phyloP scores from a whole-genome alignment of 345 rosid species.

The Kandelia obovata region DNA sequence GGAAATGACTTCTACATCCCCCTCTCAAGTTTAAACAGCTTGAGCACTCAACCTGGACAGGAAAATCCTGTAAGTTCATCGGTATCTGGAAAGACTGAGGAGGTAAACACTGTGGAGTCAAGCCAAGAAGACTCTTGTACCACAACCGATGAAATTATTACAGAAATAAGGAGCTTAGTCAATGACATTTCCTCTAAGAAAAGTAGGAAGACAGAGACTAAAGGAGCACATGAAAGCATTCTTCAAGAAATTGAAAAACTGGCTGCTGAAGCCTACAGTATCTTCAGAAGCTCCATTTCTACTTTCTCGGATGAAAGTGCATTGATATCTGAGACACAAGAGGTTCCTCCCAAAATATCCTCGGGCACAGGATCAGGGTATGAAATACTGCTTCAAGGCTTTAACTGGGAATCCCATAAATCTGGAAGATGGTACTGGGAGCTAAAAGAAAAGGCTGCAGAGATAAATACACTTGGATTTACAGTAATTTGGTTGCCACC shows the following conservation, averaged over 20 bases:
- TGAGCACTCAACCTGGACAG: constrained; percentile 27
- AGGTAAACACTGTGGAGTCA: constrained; percentile 36
- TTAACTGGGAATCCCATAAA: constrained; percentile 97
- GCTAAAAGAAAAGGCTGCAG: constrained; percentile 63
- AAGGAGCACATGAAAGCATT: constrained; percentile 77
- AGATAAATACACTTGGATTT: constrained; percentile 76
- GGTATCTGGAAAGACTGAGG: constrained; percentile 27
- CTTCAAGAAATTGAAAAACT: constrained; percentile 91
- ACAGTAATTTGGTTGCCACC: constrained; percentile 94
- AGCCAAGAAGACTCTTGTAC: constrained; percentile 40
- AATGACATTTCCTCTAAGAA: constrained; percentile 61
- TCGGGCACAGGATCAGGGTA: constrained; percentile 82
- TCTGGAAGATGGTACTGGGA: constrained; percentile 82
- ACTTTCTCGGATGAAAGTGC: constrained; percentile 53
- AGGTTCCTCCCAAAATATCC: constrained; percentile 48
- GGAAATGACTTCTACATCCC: constrained; percentile 82
- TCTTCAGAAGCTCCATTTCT: constrained; percentile 70
- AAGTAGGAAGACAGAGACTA: constrained; percentile 47
- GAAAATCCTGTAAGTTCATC: constrained; percentile 29
- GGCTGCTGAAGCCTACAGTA: constrained; percentile 97
- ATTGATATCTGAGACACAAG: constrained; percentile 32
- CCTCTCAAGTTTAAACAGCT: constrained; percentile 44
- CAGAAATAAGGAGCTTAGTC: constrained; percentile 74
- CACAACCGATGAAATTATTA: constrained; percentile 59
- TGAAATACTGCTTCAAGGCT: constrained; percentile 91